These are phyloP conservation scores for Uronychia binucleata DNA, from an alignment of 73 alveolate genomes.

Conservation along the genomic window DNA sequence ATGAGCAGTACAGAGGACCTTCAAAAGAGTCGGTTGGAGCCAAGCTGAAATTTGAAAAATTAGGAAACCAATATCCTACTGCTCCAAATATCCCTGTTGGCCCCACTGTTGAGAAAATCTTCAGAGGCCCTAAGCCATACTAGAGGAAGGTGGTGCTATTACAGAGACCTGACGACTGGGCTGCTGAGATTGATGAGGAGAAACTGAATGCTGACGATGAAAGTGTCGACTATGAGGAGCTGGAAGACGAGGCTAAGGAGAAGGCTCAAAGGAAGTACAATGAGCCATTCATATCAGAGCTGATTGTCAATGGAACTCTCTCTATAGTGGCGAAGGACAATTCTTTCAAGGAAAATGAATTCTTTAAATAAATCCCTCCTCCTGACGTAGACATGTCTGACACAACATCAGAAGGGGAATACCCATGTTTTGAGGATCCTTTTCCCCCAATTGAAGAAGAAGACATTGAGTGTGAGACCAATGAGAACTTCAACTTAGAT, in stretches of 20 bases:
- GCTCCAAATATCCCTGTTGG: too few species aligned
- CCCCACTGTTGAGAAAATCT: not conserved
- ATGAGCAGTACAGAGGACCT: not conserved
- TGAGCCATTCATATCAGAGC: not conserved
- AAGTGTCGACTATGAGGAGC: not conserved
- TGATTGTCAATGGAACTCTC: conserved; percentile 1
- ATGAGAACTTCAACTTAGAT: not conserved
- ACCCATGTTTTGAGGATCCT: not conserved
- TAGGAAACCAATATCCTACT: not conserved
- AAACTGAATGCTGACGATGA: not conserved
- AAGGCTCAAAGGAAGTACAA: not conserved
- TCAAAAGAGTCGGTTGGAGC: not conserved
- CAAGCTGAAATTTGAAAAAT: not conserved
- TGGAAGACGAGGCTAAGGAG: not conserved
- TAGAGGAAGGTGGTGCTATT: not conserved
- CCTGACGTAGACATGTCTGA: not conserved
- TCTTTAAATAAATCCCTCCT: not conserved
- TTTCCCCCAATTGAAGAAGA: conserved; percentile 3
- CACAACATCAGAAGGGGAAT: not conserved
- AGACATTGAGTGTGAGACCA: conserved; percentile 1
- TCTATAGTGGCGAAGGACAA: not conserved
- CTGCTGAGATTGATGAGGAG: not conserved
- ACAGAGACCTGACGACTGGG: not conserved
- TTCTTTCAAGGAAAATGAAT: not conserved
- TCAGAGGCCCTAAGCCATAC: not conserved